Evolutionary conservation across 495 filamentous ascomycete genomes (phyloP).

Genomic region (Xylaria bambusicola): DNA sequence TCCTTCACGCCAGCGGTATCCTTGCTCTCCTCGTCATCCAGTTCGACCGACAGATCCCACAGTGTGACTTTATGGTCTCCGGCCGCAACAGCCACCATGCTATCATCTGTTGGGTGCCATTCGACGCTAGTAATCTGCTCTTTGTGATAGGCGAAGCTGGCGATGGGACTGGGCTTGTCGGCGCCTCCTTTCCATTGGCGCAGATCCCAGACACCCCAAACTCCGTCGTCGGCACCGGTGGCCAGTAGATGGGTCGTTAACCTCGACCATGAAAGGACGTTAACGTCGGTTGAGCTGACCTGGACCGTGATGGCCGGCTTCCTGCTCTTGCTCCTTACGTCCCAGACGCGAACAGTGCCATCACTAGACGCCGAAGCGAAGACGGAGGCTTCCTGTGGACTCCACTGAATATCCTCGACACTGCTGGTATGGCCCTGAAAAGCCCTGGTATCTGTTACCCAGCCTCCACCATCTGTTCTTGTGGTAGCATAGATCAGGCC

Average conservation of each 20-base stretch:
- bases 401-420: constrained; percentile 96
- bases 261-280: constrained; percentile 92
- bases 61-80: constrained; percentile 93
- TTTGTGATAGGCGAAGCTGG: constrained; percentile 90
- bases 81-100: constrained; percentile 86
- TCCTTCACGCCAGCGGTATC: constrained; percentile 84
- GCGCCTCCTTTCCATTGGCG: constrained; percentile 76
- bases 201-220: constrained; percentile 95
- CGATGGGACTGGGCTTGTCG: constrained; percentile 68
- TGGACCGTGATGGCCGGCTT: constrained; percentile 83
- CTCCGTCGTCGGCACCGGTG: constrained; percentile 89
- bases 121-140: constrained; percentile 94
- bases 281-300: constrained; percentile 83
- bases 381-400: constrained; percentile 84
- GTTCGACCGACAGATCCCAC: constrained; percentile 95
- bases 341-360: constrained; percentile 93
- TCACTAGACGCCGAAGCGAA: constrained; percentile 93
- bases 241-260: constrained; percentile 86
- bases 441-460: constrained; percentile 77
- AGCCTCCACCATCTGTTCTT: constrained; percentile 80
- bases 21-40: constrained; percentile 94
- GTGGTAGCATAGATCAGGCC: constrained; percentile 87
- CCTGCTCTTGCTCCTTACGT: constrained; percentile 84
- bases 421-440: constrained; percentile 82
- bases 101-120: constrained; percentile 97